Evolutionary conservation across 306 rosid species (phyloP), one percentile per base, ranked within the genome.

Genomic region (Cucumis melo): DNA sequence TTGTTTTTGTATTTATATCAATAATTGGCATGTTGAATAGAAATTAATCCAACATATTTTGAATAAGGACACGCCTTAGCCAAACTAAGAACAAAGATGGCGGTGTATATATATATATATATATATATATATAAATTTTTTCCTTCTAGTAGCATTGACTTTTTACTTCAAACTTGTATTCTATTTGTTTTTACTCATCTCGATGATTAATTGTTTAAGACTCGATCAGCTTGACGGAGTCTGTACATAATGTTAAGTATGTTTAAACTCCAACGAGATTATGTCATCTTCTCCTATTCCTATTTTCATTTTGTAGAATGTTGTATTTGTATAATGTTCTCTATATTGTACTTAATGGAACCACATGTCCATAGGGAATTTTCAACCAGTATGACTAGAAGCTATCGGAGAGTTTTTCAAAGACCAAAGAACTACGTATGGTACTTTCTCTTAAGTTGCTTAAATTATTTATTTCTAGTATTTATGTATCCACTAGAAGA

Each of bases 391-490:
- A 74, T 94, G 88, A 94, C 96, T 24, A 97, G 97, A 81, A 84
- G 97, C 80, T 94, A 90, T 76, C 87, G 99, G 84, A 88, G 85
- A 80, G 96, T 90, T 79, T 92, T 92, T 70, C 96, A 92, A 83
- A 92, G 86, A 71, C 97, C 97, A 38, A 56, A 82, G 61, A 80
- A 92, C 85, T 94, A 89, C 29, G 92, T 89, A 78, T 90, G 97
- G 97, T 94, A 84, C 80, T n/a, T 39, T 51, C 10, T 73, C 60
- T 53, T 57, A 23, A 8, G 54, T 16, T n/a, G n/a, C n/a, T 72
- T 58, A 38, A 10, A 11, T 32, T 21, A 27, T 48, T 62, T 16
- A 23, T 19, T 63, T 32, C 38, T 24, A 42, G 48, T 21, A 42
- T 23, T 77, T 81, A 63, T 38, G 5, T 59, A 77, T 67, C 39